These are phyloP conservation scores for Monosporascus sp. DNA, from an alignment of 2,329 filamentous ascomycete species.

Conservation along the genomic window DNA sequence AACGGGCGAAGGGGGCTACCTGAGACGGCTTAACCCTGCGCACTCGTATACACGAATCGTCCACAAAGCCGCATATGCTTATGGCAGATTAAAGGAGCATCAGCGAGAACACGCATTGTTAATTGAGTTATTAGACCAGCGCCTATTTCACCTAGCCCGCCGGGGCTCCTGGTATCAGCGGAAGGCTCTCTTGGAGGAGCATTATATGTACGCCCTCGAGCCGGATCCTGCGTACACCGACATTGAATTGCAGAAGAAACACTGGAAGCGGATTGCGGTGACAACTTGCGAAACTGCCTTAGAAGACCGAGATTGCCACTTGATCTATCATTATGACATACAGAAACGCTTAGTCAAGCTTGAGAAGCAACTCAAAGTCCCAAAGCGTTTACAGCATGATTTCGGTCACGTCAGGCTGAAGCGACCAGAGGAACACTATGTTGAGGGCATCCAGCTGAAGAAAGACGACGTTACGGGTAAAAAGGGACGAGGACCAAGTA, in stretches of 20 bases:
- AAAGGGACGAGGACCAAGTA: conserved; percentile 41
- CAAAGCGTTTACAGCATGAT: conserved; percentile 83
- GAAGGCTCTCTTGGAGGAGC: conserved; percentile 89
- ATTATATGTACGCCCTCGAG: conserved; percentile 73
- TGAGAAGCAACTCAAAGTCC: conserved; percentile 76
- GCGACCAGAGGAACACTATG: conserved; percentile 67
- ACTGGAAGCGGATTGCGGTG: conserved; percentile 74
- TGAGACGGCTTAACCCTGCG: conserved; percentile 82
- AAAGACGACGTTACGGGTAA: conserved; percentile 42
- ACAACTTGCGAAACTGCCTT: conserved; percentile 81
- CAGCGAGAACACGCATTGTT: conserved; percentile 70
- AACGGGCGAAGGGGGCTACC: conserved; percentile 79
- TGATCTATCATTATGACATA: conserved; percentile 90
- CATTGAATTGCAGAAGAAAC: conserved; percentile 60
- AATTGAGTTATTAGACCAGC: conserved; percentile 70
- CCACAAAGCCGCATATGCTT: conserved; percentile 75
- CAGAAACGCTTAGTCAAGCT: conserved; percentile 92
- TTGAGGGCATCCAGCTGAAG: conserved; percentile 75
- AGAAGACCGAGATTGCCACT: conserved; percentile 81
- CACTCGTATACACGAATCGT: conserved; percentile 92
- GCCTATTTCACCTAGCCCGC: conserved; percentile 77
- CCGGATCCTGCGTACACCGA: conserved; percentile 33
- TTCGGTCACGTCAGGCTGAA: conserved; percentile 80
- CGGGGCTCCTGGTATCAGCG: conserved; percentile 94
- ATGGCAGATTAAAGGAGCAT: conserved; percentile 79